Base-by-base conservation (phyloP, 2,329 filamentous ascomycete species). In the Calonectria pseudoturangicola region DNA sequence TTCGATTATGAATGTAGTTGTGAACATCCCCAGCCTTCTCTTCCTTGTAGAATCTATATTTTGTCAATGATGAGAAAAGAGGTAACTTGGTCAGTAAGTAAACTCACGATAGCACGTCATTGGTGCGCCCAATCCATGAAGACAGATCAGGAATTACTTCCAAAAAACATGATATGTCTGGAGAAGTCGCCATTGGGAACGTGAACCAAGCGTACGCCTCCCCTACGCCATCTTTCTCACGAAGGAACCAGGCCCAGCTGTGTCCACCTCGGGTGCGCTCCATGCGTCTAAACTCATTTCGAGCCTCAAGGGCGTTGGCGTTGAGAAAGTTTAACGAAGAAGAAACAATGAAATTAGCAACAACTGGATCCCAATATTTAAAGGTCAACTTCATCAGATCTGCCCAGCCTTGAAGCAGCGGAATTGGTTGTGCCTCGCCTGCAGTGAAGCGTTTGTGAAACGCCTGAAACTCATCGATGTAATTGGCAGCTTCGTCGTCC, bases 191-290 rank as follows among this genome's bases (percentile, higher is more conserved):
- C 21, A 64, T 70, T 0, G 68, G 73, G 2, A 75, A 75, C 0
- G 66, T 62, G 25, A 75, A 74, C 72, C 72, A 75, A 4, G 68
- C 62, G 2, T 69, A 72, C 0, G 72, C 41, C n/a, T 75, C 73
- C 21, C 68, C 68, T 0, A 66, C 72, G 0, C 73, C 72, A 15
- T 75, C 66, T 2, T 74, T 75, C 0, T 74, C 73, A 13, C 73
- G 73, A 2, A 75, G 62, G 4, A 74, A 72, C 73, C 72, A 75
- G 0, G 72, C 72, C 72, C 68, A 75, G 4, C 54, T 74, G 1
- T 48, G 41, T 0, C 73, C 73, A 4, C 45, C 41, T 3, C 50
- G 68, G 0, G 68, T 74, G 0, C 72, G 62, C 15, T 74, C 28
- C 1, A 72, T 67, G 0, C 13, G 16, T 18, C 28, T 6, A 10